phyloP scores from a whole-genome alignment of 139 green algal genomes.

The Picocystis salinarum region DNA sequence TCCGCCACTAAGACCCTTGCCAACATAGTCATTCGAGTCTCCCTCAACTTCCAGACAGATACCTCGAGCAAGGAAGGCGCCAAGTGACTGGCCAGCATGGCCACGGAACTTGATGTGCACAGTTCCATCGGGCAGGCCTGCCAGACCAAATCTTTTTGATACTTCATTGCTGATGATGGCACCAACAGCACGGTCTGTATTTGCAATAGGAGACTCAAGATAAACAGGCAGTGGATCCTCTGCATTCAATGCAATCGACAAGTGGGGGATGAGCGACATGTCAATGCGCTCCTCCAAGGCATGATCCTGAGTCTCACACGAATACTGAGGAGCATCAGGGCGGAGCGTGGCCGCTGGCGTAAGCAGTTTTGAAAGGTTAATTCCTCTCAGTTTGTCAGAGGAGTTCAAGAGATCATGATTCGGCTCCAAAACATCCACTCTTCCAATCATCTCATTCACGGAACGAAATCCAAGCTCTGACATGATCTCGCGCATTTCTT shows the following conservation, averaged over 20 bases:
- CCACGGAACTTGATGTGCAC: slow-evolving; percentile 75
- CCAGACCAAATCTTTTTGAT: slow-evolving; percentile 52
- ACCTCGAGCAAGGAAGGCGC: slow-evolving; percentile 55
- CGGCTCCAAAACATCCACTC: slow-evolving; percentile 61
- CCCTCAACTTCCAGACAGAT: slow-evolving; percentile 75
- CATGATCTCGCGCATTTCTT: slow-evolving; percentile 79
- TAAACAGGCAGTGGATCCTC: slow-evolving; percentile 25
- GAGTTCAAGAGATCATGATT: slow-evolving; percentile 33
- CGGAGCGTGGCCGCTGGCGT: slow-evolving; percentile 54
- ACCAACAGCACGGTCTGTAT: slow-evolving; percentile 60
- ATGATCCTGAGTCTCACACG: slow-evolving; percentile 45
- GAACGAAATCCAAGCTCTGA: slow-evolving; percentile 57
- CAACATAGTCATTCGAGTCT: slow-evolving; percentile 90
- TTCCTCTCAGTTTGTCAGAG: slow-evolving; percentile 51
- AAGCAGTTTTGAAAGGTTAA: slow-evolving; percentile 69
- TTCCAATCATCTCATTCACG: slow-evolving; percentile 76
- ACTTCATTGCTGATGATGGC: slow-evolving; percentile 74
- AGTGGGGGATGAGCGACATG: slow-evolving; percentile 49
- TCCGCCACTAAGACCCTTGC: slow-evolving; percentile 53
- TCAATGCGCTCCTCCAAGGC: slow-evolving; percentile 63
- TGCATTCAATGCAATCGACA: slow-evolving; percentile 31
- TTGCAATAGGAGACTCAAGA: slow-evolving; percentile 53
- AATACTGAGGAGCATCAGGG: slow-evolving; percentile 50
- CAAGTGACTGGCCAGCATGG: slow-evolving; percentile 71
- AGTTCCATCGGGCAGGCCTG: slow-evolving; percentile 60